These are phyloP conservation scores for Neurospora sublineolata DNA, from an alignment of 495 filamentous ascomycete species.

Conservation along the genomic window DNA sequence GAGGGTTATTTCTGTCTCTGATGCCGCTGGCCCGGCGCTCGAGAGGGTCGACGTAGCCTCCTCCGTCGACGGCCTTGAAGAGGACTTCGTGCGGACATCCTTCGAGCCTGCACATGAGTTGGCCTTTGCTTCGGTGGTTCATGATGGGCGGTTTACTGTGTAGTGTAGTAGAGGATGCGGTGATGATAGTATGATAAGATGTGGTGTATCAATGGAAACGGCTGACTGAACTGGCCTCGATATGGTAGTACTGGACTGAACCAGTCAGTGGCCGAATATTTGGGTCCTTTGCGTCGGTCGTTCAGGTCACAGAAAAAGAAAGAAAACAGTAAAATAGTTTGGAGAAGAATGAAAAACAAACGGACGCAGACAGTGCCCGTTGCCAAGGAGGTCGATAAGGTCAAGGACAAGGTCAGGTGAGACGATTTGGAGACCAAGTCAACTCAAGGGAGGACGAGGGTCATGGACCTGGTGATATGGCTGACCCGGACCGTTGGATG, in stretches of 20 bases:
- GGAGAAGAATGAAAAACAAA: not conserved
- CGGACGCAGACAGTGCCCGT: not conserved
- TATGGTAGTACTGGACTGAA: not conserved
- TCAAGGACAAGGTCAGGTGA: not conserved
- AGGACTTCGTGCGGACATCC: constrained; percentile 14
- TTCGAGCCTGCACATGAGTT: constrained; percentile 10
- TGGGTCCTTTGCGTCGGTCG: not conserved
- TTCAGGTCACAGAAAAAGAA: not conserved
- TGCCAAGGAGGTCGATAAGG: not conserved
- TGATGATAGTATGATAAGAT: not conserved
- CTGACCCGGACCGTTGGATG: not conserved
- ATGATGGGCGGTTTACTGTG: not conserved
- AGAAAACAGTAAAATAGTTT: not conserved
- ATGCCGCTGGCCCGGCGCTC: constrained; percentile 5
- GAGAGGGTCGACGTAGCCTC: constrained; percentile 5
- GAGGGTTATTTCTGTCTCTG: not conserved
- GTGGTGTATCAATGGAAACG: too few species aligned
- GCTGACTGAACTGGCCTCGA: not conserved
- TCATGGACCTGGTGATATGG: not conserved
- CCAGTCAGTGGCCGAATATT: not conserved
- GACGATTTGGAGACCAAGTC: not conserved
- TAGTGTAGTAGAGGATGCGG: not conserved
- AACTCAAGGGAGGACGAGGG: not conserved
- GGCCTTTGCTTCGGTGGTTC: not conserved
- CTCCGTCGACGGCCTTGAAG: constrained; percentile 12